Evolutionary conservation across 2,329 filamentous ascomycete species (phyloP), one percentile per base, ranked within the genome.

Genomic region (Pseudocercospora fuligena): DNA sequence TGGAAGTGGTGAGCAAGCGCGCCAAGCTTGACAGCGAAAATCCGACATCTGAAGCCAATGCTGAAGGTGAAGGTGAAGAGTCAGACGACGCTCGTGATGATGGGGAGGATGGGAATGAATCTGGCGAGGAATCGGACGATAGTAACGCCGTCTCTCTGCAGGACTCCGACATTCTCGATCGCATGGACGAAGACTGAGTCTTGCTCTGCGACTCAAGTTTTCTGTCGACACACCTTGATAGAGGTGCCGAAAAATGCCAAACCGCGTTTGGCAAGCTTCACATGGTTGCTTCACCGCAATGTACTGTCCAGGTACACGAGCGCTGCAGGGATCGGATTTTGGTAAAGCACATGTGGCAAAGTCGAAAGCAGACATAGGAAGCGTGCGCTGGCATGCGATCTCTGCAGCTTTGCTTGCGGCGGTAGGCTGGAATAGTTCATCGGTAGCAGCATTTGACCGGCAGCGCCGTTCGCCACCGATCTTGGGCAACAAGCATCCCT

Each of bases 151-250:
- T 74, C 33, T 73, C 71, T 46, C 27, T 69, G 54, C 72, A 74
- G 61, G 70, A 73, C 64, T 74, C 72, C 47, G 72, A 74, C 57
- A 68, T 71, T 43, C 71, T 74, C 62, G 72, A 74, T 60, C 65
- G 67, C 60, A 69, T 74, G 70, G 70, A 72, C 14, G 71, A 71
- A 40, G 64, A 66, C 19, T 66, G 63, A 66, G n/a, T 36, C 19
- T 25, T 23, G 46, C 46, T 47, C 9, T 23, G 21, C 46, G 46
- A 47, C 46, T 47, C 46, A 11, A 23, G 7, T 11, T 12, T 12
- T 47, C 7, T n/a, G 46, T 25, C 19, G 19, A 49, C n/a, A 11
- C 19, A 25, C 23, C 11, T 49, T 25, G n/a, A 49, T 14, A 5
- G 46, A 21, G 46, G 23, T 49, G 46, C 11, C 23, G 19, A 21